These are phyloP conservation scores for Odonthalia washingtoniensis DNA, from an alignment of 31 red algal species.

Conservation along the genomic window DNA sequence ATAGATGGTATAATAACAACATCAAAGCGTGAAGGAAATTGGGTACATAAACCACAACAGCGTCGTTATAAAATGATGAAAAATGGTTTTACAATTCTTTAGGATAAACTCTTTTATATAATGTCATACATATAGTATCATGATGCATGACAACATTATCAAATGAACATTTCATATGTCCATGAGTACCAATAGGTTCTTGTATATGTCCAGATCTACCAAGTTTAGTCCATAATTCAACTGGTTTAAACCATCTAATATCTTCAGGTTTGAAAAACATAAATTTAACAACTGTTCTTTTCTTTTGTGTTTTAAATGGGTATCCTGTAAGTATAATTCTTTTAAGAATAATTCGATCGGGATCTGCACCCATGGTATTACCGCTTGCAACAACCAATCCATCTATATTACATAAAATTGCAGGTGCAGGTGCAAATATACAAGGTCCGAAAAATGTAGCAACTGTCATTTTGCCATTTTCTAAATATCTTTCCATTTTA, in stretches of 20 bases:
- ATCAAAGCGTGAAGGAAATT: conserved; percentile 43
- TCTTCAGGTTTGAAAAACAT: conserved; percentile 99
- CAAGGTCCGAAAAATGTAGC: conserved; percentile 84
- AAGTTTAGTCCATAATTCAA: conserved; percentile 88
- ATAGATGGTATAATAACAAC: conserved; percentile 49
- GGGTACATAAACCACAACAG: conserved; percentile 10
- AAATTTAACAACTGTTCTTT: conserved; percentile 71
- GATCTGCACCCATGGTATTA: conserved; percentile 70
- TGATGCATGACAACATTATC: conserved; percentile 78
- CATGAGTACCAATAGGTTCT: conserved; percentile 91
- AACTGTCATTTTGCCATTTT: conserved; percentile 62
- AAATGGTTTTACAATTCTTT: conserved; percentile 41
- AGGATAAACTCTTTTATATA: conserved; percentile 94
- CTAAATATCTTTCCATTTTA: conserved; percentile 84
- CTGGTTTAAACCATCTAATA: conserved; percentile 85
- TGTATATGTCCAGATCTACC: conserved; percentile 89
- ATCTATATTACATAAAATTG: conserved; percentile 61
- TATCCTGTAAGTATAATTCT: conserved; percentile 90
- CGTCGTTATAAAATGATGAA: conserved; percentile 43
- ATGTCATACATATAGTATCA: conserved; percentile 91
- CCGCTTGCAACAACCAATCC: conserved; percentile 79
- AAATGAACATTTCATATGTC: conserved; percentile 93
- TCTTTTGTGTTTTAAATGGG: conserved; percentile 87
- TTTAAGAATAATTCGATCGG: conserved; percentile 91
- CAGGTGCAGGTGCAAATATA: conserved; percentile 85